These are phyloP conservation scores for Beta vulgaris DNA, from an alignment of 148 eudicot genomes.

Conservation along the genomic window DNA sequence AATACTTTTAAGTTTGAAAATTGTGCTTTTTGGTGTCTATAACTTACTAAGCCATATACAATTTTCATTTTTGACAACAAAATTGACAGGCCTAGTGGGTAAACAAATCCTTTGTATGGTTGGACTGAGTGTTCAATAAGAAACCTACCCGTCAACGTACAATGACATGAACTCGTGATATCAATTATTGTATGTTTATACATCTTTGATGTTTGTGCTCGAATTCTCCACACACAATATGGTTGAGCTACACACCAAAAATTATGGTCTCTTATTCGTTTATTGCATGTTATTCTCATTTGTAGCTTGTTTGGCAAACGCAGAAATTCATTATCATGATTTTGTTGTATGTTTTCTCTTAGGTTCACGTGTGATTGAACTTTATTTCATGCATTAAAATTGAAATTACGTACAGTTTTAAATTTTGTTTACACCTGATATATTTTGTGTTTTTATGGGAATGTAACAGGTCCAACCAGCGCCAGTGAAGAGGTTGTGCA, in stretches of 20 bases:
- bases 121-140: slow-evolving; percentile 24
- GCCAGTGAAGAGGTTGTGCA: slow-evolving; percentile 70
- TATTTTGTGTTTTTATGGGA: slow-evolving; percentile 12
- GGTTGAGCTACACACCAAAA: slow-evolving; percentile 24
- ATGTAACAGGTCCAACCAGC: slow-evolving; percentile 60
- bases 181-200: slow-evolving; percentile 26
- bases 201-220: slow-evolving; percentile 6
- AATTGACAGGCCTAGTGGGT: slow-evolving; percentile 37
- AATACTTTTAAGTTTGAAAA: no score
- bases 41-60: no score
- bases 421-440: no score
- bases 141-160: no score
- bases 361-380: neutral
- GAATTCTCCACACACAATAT: slow-evolving; percentile 7
- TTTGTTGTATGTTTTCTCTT: slow-evolving; percentile 50
- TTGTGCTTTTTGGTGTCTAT: no score
- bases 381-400: slow-evolving; percentile 2
- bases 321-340: slow-evolving; percentile 56
- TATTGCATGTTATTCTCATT: slow-evolving; percentile 31
- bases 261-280: slow-evolving; percentile 28
- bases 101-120: slow-evolving; percentile 39
- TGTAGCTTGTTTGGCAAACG: slow-evolving; percentile 38
- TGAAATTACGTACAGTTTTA: no score
- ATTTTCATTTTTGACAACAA: neutral
- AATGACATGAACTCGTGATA: no score